Percentiles rank a stretch among this genome's conserved stretches.
Conservation (phyloP, 176 grass and related monocot species). For the Paspalum vaginatum region DNA sequence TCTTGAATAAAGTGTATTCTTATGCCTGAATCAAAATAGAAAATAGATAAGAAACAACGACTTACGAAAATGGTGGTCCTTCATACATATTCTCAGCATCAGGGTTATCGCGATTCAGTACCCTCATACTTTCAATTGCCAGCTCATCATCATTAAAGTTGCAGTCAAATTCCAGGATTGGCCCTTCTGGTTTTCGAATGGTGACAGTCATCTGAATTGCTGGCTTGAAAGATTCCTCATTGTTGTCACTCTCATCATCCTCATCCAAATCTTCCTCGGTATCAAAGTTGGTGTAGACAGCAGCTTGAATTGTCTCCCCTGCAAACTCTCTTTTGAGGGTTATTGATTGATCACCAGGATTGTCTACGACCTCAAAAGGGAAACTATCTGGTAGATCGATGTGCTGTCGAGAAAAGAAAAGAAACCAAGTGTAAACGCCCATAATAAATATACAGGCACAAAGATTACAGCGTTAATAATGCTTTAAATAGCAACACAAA, state of each 20-base stretch:
- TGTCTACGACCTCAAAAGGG: conserved; percentile 86
- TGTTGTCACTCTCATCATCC: conserved; percentile 37
- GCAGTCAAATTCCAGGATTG: conserved; percentile 82
- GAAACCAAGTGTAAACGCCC: background rate
- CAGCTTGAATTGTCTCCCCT: conserved; percentile 74
- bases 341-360: conserved; percentile 77
- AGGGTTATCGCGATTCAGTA: conserved; percentile 53
- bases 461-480: background rate
- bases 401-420: conserved; percentile 49
- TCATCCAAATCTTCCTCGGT: conserved; percentile 58
- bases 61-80: conserved; percentile 89
- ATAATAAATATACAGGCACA: background rate
- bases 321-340: conserved; percentile 66
- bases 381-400: conserved; percentile 74
- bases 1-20: background rate
- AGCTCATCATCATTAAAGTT: conserved; percentile 75
- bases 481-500: conserved; percentile 4
- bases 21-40: conserved; percentile 21
- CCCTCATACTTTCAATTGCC: conserved; percentile 72
- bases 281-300: conserved; percentile 70
- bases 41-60: conserved; percentile 34
- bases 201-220: conserved; percentile 70
- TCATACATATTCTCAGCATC: conserved; percentile 63
- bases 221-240: conserved; percentile 57
- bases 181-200: conserved; percentile 61